Conservation (phyloP, 805 yeast species). For the Saccharomycopsis malanga region DNA sequence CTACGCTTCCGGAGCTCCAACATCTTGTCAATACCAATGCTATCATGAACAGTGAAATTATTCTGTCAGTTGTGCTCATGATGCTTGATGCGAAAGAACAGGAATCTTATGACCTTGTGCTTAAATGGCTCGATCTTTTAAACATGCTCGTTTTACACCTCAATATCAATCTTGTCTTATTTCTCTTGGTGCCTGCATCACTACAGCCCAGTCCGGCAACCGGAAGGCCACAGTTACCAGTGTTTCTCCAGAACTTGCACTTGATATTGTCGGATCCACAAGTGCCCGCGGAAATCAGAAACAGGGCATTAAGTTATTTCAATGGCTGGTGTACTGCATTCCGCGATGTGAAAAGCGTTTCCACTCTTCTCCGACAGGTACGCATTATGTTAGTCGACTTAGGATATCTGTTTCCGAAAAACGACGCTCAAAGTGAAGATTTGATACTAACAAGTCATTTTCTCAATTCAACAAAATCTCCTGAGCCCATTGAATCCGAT, state of each 20-base stretch:
- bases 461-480: slow-evolving; percentile 3
- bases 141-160: neutral
- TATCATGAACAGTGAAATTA: neutral
- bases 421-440: neutral
- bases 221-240: neutral
- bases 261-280: neutral
- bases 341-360: neutral
- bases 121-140: neutral
- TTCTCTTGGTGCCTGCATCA: neutral
- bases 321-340: neutral
- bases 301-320: neutral
- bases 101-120: neutral
- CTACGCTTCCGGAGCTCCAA: neutral
- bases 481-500: neutral
- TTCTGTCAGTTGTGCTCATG: neutral
- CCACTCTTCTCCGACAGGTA: neutral
- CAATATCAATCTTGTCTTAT: neutral
- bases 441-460: too few species aligned
- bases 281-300: neutral
- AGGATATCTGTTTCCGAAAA: neutral
- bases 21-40: slow-evolving; percentile 3
- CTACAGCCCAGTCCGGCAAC: neutral
- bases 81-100: neutral
- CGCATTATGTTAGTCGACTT: neutral
- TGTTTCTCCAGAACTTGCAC: neutral